Percentiles rank a stretch among this genome's conserved stretches.
phyloP scores from a whole-genome alignment of 768 basidiomycete genomes.

The Boletus rex-veris region DNA sequence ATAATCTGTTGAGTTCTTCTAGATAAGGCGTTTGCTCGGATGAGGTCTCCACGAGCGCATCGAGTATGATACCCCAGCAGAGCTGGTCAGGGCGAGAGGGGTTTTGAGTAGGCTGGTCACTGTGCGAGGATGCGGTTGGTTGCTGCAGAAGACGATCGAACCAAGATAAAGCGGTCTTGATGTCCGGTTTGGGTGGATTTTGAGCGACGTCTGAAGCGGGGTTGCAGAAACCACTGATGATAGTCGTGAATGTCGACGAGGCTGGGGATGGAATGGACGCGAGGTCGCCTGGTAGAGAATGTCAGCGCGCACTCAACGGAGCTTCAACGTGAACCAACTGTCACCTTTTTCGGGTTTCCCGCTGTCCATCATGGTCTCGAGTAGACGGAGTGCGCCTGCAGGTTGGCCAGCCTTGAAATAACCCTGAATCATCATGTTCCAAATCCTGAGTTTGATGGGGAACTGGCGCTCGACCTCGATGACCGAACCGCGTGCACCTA shows the following conservation, averaged over 20 bases:
- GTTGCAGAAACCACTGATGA: slow-evolving; percentile 64
- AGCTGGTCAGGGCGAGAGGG: slow-evolving; percentile 50
- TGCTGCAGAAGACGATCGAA: slow-evolving; percentile 60
- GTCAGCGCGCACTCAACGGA: background rate
- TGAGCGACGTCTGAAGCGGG: slow-evolving; percentile 27
- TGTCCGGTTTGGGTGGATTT: slow-evolving; percentile 38
- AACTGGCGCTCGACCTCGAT: slow-evolving; percentile 16
- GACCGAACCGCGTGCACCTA: slow-evolving; percentile 35
- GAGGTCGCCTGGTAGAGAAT: slow-evolving; percentile 17
- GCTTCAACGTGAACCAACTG: background rate
- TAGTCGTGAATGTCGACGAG: slow-evolving; percentile 57
- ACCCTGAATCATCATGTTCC: slow-evolving; percentile 74
- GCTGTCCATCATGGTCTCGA: slow-evolving; percentile 69
- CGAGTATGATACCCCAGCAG: slow-evolving; percentile 61
- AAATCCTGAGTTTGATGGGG: slow-evolving; percentile 47
- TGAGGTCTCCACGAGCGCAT: slow-evolving; percentile 43
- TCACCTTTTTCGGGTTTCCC: slow-evolving; percentile 19
- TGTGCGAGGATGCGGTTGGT: slow-evolving; percentile 30
- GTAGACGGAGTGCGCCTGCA: slow-evolving; percentile 57
- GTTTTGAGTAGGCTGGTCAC: slow-evolving; percentile 40
- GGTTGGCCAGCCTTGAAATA: slow-evolving; percentile 65
- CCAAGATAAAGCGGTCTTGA: slow-evolving; percentile 65
- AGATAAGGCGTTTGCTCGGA: slow-evolving; percentile 37
- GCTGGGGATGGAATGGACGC: slow-evolving; percentile 52
- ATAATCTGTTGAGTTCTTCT: slow-evolving; percentile 55